Evolutionary conservation across 257 asterid genomes (phyloP).

Genomic region (Nicotiana attenuata): DNA sequence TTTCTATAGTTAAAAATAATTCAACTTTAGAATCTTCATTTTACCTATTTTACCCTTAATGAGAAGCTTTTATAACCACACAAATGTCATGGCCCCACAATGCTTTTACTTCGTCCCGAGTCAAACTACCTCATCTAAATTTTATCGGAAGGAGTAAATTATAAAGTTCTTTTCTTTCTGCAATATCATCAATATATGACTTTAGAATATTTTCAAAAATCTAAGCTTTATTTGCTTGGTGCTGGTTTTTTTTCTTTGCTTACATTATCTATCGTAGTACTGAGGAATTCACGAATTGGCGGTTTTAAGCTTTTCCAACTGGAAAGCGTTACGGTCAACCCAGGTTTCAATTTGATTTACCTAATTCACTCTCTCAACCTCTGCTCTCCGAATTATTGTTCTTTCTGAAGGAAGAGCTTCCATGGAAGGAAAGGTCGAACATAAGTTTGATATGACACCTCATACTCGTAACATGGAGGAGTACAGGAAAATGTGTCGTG

Average conservation of each 20-base stretch:
- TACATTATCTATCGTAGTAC: background rate
- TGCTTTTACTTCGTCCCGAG: too few species aligned
- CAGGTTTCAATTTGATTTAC: background rate
- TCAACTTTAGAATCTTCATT: too few species aligned
- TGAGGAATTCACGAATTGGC: background rate
- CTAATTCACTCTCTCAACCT: background rate
- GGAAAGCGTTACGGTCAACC: background rate
- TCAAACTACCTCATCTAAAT: too few species aligned
- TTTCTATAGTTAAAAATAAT: too few species aligned
- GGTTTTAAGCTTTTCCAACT: background rate
- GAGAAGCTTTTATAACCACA: too few species aligned
- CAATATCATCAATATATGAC: background rate
- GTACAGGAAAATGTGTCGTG: constrained; percentile 85
- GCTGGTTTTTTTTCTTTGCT: background rate
- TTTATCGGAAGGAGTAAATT: background rate
- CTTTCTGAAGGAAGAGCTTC: constrained; percentile 26
- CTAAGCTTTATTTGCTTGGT: background rate
- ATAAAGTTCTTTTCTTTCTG: background rate
- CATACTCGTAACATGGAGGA: constrained; percentile 41
- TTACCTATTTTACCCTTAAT: too few species aligned
- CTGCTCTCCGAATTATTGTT: background rate
- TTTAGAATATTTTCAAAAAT: background rate
- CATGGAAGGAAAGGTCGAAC: constrained; percentile 86
- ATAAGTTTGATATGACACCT: constrained; percentile 94
- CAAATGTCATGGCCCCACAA: too few species aligned